Evolutionary conservation across 2,329 filamentous ascomycete species (phyloP).

Genomic region (Xylariomycetidae sp.): DNA sequence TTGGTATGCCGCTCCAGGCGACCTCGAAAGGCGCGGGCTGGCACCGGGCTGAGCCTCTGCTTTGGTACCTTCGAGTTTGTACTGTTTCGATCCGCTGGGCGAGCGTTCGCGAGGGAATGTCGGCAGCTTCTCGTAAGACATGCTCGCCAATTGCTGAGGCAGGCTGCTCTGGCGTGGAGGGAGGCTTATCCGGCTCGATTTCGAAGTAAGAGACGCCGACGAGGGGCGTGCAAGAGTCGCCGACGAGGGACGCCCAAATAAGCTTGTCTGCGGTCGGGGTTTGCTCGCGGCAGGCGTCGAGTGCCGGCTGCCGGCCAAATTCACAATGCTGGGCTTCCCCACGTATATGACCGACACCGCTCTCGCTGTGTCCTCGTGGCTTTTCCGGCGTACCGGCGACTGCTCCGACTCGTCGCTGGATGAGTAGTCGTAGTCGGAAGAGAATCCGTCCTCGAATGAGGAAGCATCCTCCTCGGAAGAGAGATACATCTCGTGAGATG

Average conservation of each 20-base stretch:
- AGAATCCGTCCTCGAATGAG: slow-evolving; percentile 43
- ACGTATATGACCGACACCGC: slow-evolving; percentile 54
- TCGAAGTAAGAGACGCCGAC: slow-evolving; percentile 19
- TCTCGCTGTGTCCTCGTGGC: slow-evolving; percentile 51
- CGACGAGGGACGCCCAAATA: no score
- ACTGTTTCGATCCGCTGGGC: no score
- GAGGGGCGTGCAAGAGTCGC: slow-evolving; percentile 13
- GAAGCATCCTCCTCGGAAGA: slow-evolving; percentile 62
- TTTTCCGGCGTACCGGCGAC: slow-evolving; percentile 27
- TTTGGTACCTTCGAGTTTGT: no score
- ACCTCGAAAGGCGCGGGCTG: slow-evolving; percentile 33
- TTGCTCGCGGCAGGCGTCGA: slow-evolving; percentile 37
- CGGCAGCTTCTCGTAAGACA: no score
- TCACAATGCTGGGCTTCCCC: slow-evolving; percentile 53
- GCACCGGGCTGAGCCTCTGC: no score
- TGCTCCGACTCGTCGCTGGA: slow-evolving; percentile 30
- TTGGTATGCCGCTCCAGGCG: slow-evolving; percentile 43
- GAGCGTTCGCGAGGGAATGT: no score
- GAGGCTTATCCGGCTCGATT: slow-evolving; percentile 21
- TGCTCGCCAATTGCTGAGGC: no score
- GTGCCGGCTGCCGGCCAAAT: slow-evolving; percentile 37
- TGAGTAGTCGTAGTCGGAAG: slow-evolving; percentile 46
- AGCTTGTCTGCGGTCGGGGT: no score
- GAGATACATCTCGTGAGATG: slow-evolving; percentile 53
- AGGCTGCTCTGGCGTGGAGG: slow-evolving; percentile 40